Evolutionary conservation across 2,329 filamentous ascomycete genomes (phyloP).

Genomic region (Penicillium janthinellum): DNA sequence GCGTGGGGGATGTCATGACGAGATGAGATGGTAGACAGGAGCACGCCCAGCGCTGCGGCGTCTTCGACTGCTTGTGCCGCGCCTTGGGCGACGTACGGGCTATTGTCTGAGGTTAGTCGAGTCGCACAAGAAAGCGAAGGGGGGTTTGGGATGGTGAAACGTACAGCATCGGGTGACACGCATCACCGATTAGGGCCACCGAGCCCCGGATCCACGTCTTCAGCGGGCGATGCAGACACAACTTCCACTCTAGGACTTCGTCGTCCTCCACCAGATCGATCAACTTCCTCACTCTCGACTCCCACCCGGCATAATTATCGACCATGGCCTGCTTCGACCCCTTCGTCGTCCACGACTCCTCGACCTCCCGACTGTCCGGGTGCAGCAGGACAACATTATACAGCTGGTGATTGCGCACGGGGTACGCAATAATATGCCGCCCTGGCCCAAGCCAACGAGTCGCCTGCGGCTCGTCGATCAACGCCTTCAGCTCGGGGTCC

Average conservation of each 20-base stretch:
- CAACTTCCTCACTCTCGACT: constrained; percentile 60
- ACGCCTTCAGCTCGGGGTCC: constrained; percentile 67
- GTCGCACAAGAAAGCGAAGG: background rate
- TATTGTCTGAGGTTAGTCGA: constrained; percentile 11
- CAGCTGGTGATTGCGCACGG: constrained; percentile 66
- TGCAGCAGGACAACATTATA: constrained; percentile 67
- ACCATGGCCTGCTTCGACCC: constrained; percentile 64
- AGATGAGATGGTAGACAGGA: constrained; percentile 37
- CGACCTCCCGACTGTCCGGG: constrained; percentile 62
- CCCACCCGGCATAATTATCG: constrained; percentile 63
- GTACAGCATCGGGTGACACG: constrained; percentile 50
- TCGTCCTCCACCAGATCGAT: constrained; percentile 62
- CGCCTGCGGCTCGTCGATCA: constrained; percentile 68
- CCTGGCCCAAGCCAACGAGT: constrained; percentile 76
- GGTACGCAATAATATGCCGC: constrained; percentile 77
- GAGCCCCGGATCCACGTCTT: constrained; percentile 38
- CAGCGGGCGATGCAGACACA: constrained; percentile 38
- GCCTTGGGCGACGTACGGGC: constrained; percentile 46
- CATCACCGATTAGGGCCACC: constrained; percentile 46
- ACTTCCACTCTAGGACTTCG: constrained; percentile 44
- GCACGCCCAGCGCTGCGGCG: constrained; percentile 37
- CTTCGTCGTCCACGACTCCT: constrained; percentile 65
- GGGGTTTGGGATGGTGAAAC: constrained; percentile 13
- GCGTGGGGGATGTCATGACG: constrained; percentile 37
- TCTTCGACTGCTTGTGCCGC: constrained; percentile 53